These are phyloP conservation scores for Penicillium bovifimosum DNA, from an alignment of 495 filamentous ascomycete species.

Conservation along the genomic window DNA sequence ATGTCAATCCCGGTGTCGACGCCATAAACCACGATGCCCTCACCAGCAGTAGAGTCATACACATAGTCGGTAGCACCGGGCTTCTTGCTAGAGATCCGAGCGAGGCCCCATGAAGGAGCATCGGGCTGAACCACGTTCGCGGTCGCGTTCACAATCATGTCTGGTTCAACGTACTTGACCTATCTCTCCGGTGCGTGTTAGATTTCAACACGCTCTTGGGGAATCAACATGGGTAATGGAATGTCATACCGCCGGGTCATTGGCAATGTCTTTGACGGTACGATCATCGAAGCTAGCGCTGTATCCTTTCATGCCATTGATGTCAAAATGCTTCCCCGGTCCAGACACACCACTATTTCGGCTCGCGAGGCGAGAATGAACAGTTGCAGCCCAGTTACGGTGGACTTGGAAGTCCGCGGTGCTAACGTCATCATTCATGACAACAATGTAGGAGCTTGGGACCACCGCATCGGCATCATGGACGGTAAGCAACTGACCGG, in stretches of 20 bases:
- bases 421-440: slow-evolving; percentile 15
- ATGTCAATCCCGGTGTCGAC: slow-evolving; percentile 52
- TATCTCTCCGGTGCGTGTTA: slow-evolving; percentile 12
- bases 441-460: slow-evolving; percentile 14
- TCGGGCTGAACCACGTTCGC: slow-evolving; percentile 33
- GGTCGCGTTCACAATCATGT: slow-evolving; percentile 26
- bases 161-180: slow-evolving; percentile 28
- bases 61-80: slow-evolving; percentile 45
- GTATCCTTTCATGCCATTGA: slow-evolving; percentile 15
- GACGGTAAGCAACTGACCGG: slow-evolving; percentile 6
- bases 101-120: slow-evolving; percentile 53
- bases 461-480: slow-evolving; percentile 3
- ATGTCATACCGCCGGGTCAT: slow-evolving; percentile 72
- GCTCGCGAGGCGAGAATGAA: slow-evolving; percentile 1
- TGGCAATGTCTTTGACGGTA: slow-evolving; percentile 73
- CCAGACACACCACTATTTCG: slow-evolving; percentile 6
- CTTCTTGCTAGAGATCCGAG: slow-evolving; percentile 48
- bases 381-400: slow-evolving; percentile 8
- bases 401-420: slow-evolving; percentile 3
- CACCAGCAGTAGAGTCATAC: slow-evolving; percentile 51
- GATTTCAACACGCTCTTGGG: background rate
- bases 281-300: slow-evolving; percentile 60
- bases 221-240: background rate
- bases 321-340: slow-evolving; percentile 13
- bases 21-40: slow-evolving; percentile 51